Conservation (phyloP, 805 yeast species). For the Yamadazyma olivae region DNA sequence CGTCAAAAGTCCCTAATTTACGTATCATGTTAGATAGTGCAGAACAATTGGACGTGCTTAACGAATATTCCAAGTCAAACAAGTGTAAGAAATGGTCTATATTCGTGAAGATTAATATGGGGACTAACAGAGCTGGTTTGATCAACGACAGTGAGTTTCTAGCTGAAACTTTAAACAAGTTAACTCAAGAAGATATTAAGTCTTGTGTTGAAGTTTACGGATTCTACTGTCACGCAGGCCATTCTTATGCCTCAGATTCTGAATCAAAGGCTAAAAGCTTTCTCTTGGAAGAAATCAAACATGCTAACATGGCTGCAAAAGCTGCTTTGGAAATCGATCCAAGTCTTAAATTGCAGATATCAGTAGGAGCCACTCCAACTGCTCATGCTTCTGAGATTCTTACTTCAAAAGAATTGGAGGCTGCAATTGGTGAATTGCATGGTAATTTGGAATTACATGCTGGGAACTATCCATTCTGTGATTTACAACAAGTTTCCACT, state of each 20-base stretch:
- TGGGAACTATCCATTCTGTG: slow-evolving; percentile 75
- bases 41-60: slow-evolving; percentile 52
- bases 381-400: slow-evolving; percentile 52
- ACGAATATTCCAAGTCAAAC: slow-evolving; percentile 26
- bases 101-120: slow-evolving; percentile 68
- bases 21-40: slow-evolving; percentile 60
- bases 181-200: slow-evolving; percentile 20
- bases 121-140: slow-evolving; percentile 69
- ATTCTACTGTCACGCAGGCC: slow-evolving; percentile 79
- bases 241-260: slow-evolving; percentile 54
- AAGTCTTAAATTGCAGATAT: slow-evolving; percentile 42
- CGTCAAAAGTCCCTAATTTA: slow-evolving; percentile 40
- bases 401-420: slow-evolving; percentile 18
- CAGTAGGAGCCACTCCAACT: slow-evolving; percentile 85
- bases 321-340: slow-evolving; percentile 34
- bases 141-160: slow-evolving; percentile 30
- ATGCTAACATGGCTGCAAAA: slow-evolving; percentile 53
- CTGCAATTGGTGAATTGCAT: slow-evolving; percentile 11
- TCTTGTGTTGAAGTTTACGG: slow-evolving; percentile 52
- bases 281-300: slow-evolving; percentile 54
- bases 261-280: slow-evolving; percentile 44
- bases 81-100: slow-evolving; percentile 51
- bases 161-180: slow-evolving; percentile 27
- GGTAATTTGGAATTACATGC: slow-evolving; percentile 63
- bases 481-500: slow-evolving; percentile 75